These are phyloP conservation scores for Talaromyces sp. DNA, from an alignment of 2,329 filamentous ascomycete genomes.

Conservation along the genomic window DNA sequence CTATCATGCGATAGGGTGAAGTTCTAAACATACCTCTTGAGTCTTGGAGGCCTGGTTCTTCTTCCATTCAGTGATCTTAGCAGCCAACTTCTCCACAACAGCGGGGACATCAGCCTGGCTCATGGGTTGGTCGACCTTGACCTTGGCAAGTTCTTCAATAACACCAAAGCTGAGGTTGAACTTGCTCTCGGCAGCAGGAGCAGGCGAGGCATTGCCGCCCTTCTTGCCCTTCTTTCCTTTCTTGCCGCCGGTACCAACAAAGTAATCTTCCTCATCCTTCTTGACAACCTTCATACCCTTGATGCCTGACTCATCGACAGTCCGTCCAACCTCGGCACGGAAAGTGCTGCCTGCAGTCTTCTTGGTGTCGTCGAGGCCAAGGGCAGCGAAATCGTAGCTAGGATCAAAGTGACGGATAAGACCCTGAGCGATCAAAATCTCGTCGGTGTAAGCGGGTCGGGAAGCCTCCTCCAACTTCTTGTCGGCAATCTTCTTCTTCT, in stretches of 20 bases:
- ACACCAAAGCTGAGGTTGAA: constrained; percentile 88
- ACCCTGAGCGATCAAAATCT: constrained; percentile 83
- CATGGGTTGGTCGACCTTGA: constrained; percentile 84
- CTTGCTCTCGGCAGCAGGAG: constrained; percentile 49
- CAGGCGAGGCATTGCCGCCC: constrained; percentile 47
- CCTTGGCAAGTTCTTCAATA: constrained; percentile 79
- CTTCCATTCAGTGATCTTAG: constrained; percentile 89
- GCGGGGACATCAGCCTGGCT: constrained; percentile 73
- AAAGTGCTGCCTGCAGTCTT: constrained; percentile 59
- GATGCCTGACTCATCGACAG: constrained; percentile 73
- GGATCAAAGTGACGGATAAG: constrained; percentile 91
- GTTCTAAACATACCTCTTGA: constrained; percentile 63
- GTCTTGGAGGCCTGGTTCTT: constrained; percentile 84
- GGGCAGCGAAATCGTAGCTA: constrained; percentile 61
- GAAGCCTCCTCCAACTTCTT: constrained; percentile 49
- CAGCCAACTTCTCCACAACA: constrained; percentile 82
- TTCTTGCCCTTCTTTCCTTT: constrained; percentile 89
- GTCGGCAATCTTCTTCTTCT: constrained; percentile 49
- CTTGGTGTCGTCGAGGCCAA: constrained; percentile 46
- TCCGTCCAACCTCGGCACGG: constrained; percentile 72
- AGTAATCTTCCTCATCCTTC: constrained; percentile 89
- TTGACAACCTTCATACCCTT: constrained; percentile 79
- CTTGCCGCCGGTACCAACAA: constrained; percentile 65
- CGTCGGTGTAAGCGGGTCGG: constrained; percentile 82
- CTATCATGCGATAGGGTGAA: neutral